Evolutionary conservation across 495 filamentous ascomycete species (phyloP).

Genomic region (Aspergillus mulundensis): DNA sequence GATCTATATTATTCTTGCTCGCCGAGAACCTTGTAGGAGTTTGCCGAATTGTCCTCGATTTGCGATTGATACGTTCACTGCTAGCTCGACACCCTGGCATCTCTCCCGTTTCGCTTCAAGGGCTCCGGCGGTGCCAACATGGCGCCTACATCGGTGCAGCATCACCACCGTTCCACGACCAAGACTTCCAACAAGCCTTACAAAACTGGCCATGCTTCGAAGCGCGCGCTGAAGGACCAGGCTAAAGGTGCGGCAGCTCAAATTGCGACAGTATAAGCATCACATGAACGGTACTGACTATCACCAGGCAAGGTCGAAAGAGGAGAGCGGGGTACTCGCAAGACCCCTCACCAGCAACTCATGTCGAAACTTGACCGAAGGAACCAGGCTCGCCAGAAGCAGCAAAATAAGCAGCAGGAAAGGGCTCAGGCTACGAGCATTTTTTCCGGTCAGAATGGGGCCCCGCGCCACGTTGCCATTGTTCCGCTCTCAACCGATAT

Average conservation of each 20-base stretch:
- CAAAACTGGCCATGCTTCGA: constrained; percentile 87
- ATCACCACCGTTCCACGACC: constrained; percentile 88
- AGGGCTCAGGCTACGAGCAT: constrained; percentile 69
- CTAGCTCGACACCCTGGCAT: constrained; percentile 35
- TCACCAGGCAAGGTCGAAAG: constrained; percentile 57
- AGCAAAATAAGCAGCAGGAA: constrained; percentile 74
- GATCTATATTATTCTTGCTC: constrained; percentile 9
- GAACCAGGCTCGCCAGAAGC: constrained; percentile 87
- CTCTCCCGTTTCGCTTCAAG: constrained; percentile 86
- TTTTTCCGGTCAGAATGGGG: constrained; percentile 79
- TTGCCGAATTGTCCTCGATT: neutral
- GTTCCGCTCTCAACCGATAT: constrained; percentile 74
- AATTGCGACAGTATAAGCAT: neutral
- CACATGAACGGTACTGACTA: constrained; percentile 6
- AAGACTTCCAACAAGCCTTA: constrained; percentile 82
- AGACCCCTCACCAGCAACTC: constrained; percentile 89
- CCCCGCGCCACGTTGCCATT: constrained; percentile 87
- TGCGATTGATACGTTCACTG: neutral
- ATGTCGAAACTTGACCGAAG: constrained; percentile 95
- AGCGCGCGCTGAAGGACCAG: constrained; percentile 73
- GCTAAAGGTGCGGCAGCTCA: constrained; percentile 65
- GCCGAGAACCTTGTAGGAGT: constrained; percentile 4
- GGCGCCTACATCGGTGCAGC: constrained; percentile 58
- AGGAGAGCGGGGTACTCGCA: constrained; percentile 59
- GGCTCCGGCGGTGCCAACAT: constrained; percentile 61